These are phyloP conservation scores for Fusarium praegraminearum DNA, from an alignment of 2,329 filamentous ascomycete genomes.

Conservation along the genomic window DNA sequence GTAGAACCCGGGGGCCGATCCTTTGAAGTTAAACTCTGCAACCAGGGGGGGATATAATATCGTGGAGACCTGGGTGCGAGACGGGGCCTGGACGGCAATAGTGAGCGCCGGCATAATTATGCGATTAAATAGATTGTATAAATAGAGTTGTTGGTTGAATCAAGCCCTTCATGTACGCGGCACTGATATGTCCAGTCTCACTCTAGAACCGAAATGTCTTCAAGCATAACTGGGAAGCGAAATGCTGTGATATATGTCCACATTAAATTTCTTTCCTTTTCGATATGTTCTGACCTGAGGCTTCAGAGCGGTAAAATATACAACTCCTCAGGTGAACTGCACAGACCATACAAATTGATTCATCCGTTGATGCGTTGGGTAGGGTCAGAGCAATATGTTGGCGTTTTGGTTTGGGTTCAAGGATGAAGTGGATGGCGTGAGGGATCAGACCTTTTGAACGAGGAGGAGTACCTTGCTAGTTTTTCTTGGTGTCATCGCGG, in stretches of 20 bases:
- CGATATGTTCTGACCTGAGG: background rate
- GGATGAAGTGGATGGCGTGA: background rate
- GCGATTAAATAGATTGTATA: background rate
- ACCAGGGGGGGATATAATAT: constrained; percentile 44
- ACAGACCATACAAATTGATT: background rate
- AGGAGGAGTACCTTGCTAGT: background rate
- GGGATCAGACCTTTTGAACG: background rate
- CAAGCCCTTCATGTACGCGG: background rate
- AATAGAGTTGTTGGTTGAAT: background rate
- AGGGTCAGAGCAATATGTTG: background rate
- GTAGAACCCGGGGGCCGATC: constrained; percentile 15
- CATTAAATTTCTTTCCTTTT: background rate
- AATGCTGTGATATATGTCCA: background rate
- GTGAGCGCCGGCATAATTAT: constrained; percentile 28
- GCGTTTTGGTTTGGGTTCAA: background rate
- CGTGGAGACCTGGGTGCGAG: constrained; percentile 25
- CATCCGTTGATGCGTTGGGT: background rate
- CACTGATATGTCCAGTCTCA: constrained; percentile 22
- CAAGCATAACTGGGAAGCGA: constrained; percentile 17
- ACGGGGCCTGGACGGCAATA: constrained; percentile 47
- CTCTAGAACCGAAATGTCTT: background rate
- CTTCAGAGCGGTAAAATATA: background rate
- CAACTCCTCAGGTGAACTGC: background rate
- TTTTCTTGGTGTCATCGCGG: background rate
- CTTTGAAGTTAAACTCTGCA: constrained; percentile 27